Evolutionary conservation across 805 yeast genomes (phyloP).

Genomic region (Starmera caribaea): DNA sequence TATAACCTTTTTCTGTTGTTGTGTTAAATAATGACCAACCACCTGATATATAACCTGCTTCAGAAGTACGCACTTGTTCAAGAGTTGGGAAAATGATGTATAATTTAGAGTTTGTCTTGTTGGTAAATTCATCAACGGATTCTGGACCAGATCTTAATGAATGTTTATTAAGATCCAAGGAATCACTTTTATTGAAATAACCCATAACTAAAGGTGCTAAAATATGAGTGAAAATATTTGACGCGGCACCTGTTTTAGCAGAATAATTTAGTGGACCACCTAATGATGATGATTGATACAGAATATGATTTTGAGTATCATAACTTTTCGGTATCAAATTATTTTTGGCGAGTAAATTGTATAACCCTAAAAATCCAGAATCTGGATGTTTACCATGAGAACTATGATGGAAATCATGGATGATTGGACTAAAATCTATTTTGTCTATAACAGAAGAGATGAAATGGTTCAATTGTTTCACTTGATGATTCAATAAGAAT

Average conservation of each 20-base stretch:
- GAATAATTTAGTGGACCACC: slow-evolving; percentile 6
- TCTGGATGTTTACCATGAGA: slow-evolving; percentile 33
- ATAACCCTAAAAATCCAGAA: slow-evolving; percentile 20
- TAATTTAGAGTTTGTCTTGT: slow-evolving; percentile 21
- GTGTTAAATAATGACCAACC: slow-evolving; percentile 38
- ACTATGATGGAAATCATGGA: slow-evolving; percentile 47
- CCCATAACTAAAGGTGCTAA: slow-evolving; percentile 13
- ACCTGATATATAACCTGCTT: slow-evolving; percentile 40
- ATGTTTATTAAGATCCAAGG: not conserved
- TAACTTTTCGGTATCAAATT: slow-evolving; percentile 5
- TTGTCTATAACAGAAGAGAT: slow-evolving; percentile 17
- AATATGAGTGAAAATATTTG: slow-evolving; percentile 16
- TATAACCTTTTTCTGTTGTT: slow-evolving; percentile 12
- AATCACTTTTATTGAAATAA: not conserved
- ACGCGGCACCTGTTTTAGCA: not conserved
- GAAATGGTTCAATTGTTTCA: slow-evolving; percentile 18
- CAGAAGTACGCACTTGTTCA: slow-evolving; percentile 27
- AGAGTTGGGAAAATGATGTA: slow-evolving; percentile 36
- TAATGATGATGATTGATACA: slow-evolving; percentile 25
- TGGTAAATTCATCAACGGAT: slow-evolving; percentile 15
- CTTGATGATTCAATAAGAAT: slow-evolving; percentile 37
- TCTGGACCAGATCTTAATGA: slow-evolving; percentile 8
- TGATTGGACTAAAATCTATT: slow-evolving; percentile 36
- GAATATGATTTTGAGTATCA: slow-evolving; percentile 11
- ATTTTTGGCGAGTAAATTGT: slow-evolving; percentile 11